phyloP scores from a whole-genome alignment of 495 filamentous ascomycete genomes.

The Podospora tetraspora region DNA sequence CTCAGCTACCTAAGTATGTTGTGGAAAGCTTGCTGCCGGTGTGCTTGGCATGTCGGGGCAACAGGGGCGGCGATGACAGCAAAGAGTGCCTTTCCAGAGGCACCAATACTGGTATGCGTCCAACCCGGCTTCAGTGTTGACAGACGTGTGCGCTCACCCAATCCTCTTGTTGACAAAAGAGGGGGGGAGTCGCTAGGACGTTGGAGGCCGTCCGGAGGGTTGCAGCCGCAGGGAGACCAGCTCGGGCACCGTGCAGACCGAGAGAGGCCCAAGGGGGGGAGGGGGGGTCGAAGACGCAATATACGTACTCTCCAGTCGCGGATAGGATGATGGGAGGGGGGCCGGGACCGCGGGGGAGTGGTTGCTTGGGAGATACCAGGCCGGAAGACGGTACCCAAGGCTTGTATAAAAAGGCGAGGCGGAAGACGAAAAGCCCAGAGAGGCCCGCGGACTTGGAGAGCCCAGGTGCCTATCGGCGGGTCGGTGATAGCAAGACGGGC shows the following conservation, averaged over 20 bases:
- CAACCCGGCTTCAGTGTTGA: not conserved
- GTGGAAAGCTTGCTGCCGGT: not conserved
- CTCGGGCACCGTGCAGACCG: not conserved
- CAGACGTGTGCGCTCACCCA: not conserved
- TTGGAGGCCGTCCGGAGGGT: not conserved
- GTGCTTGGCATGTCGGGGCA: not conserved
- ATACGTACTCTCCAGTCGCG: not conserved
- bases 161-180: not conserved
- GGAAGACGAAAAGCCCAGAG: not conserved
- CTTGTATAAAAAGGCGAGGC: not conserved
- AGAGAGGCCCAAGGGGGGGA: not conserved
- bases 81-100: not conserved
- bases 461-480: not conserved
- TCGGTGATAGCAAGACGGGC: not conserved
- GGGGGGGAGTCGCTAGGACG: not conserved
- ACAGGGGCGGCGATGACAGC: not conserved
- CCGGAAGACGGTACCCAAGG: not conserved
- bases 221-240: not conserved
- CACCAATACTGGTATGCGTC: not conserved
- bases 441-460: not conserved
- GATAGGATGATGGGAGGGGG: not conserved
- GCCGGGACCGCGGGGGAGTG: not conserved
- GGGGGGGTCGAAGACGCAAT: not conserved
- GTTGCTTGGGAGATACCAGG: not conserved
- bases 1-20: not conserved